Conservation (phyloP, 768 basidiomycete species). For the Suillus plorans region DNA sequence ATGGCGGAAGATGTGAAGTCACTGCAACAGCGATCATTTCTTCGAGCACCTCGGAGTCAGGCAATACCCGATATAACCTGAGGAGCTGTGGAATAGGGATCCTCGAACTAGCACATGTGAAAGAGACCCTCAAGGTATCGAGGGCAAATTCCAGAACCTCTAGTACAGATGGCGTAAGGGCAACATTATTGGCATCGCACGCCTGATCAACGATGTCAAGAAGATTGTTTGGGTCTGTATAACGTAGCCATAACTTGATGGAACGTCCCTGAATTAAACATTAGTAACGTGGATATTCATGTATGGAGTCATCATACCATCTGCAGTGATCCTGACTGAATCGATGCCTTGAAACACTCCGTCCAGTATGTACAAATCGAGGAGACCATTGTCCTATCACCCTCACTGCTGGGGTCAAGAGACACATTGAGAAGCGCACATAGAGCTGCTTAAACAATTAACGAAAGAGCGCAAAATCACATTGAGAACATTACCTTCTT, state of each 20-base stretch:
- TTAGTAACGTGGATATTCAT: neutral
- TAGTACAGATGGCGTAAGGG: slow-evolving; percentile 25
- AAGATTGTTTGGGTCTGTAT: slow-evolving; percentile 43
- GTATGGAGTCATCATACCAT: neutral
- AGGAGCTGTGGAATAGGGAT: slow-evolving; percentile 40
- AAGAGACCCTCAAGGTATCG: slow-evolving; percentile 21
- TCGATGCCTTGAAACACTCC: neutral
- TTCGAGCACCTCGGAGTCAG: slow-evolving; percentile 41
- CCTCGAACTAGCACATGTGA: neutral
- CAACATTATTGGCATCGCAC: slow-evolving; percentile 7
- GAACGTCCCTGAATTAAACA: slow-evolving; percentile 6
- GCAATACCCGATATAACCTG: slow-evolving; percentile 33
- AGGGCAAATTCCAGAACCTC: slow-evolving; percentile 39
- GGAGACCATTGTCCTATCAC: slow-evolving; percentile 41
- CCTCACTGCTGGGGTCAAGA: slow-evolving; percentile 35
- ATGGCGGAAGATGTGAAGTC: slow-evolving; percentile 32
- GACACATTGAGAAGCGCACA: slow-evolving; percentile 36
- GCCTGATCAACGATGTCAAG: slow-evolving; percentile 42
- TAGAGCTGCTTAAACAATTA: slow-evolving; percentile 37
- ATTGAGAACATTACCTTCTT: slow-evolving; percentile 33
- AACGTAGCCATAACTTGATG: slow-evolving; percentile 54
- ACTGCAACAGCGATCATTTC: slow-evolving; percentile 46
- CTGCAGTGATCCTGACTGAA: neutral
- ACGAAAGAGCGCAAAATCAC: neutral
- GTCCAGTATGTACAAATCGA: slow-evolving; percentile 47